Evolutionary conservation across 192 early-diverging fungal species (phyloP).

Genomic region (Spinellus fusiger): DNA sequence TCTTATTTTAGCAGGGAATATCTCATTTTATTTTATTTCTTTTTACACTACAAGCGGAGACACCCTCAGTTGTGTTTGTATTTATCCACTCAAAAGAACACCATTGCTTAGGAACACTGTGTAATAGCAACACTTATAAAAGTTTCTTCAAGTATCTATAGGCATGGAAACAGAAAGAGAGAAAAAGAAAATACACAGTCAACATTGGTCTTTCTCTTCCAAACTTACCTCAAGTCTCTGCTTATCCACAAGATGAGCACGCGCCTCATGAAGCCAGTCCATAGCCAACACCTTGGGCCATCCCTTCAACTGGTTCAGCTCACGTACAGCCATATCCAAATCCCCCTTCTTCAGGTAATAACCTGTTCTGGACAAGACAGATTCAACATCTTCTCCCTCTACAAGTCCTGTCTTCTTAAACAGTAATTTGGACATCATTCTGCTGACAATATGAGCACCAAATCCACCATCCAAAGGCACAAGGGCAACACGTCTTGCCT

Average conservation of each 20-base stretch:
- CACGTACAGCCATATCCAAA: slow-evolving; percentile 80
- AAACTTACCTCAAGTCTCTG: slow-evolving; percentile 73
- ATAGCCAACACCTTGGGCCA: slow-evolving; percentile 82
- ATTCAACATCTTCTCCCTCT: slow-evolving; percentile 79
- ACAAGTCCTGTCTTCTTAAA: slow-evolving; percentile 84
- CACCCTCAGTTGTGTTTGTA: too few species aligned
- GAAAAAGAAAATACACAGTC: background rate
- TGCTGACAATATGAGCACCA: slow-evolving; percentile 72
- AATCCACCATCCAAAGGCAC: slow-evolving; percentile 86
- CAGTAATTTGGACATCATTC: slow-evolving; percentile 65
- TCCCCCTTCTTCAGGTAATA: slow-evolving; percentile 72
- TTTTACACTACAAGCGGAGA: too few species aligned
- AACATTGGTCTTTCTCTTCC: background rate
- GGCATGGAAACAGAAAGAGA: too few species aligned
- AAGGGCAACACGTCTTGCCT: slow-evolving; percentile 72
- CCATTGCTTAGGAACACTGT: too few species aligned
- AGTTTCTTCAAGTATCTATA: too few species aligned
- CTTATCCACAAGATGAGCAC: slow-evolving; percentile 75
- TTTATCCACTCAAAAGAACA: too few species aligned
- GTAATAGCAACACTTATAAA: too few species aligned
- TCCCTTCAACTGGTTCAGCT: slow-evolving; percentile 87
- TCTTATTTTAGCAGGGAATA: too few species aligned
- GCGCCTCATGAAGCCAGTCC: slow-evolving; percentile 81
- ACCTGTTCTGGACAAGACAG: slow-evolving; percentile 71
- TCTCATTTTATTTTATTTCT: too few species aligned